Evolutionary conservation across 805 yeast species (phyloP).

Genomic region (Starmerella apis): DNA sequence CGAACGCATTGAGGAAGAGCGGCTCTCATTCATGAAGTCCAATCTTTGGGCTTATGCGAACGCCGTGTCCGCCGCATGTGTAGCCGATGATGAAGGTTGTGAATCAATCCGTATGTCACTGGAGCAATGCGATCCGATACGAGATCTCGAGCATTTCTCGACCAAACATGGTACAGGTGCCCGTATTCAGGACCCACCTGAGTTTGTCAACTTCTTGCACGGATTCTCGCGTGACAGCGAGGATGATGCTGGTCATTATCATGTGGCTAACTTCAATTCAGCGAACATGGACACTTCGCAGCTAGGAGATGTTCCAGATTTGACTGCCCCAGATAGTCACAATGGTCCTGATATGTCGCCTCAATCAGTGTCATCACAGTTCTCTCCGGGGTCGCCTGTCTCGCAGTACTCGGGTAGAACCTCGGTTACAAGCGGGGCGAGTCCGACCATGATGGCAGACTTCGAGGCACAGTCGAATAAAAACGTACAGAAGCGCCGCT

Average conservation of each 20-base stretch:
- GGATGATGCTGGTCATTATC: constrained; percentile 24
- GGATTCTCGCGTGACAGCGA: constrained; percentile 34
- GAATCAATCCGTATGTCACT: constrained; percentile 57
- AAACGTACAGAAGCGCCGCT: constrained; percentile 24
- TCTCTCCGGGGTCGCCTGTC: constrained; percentile 2
- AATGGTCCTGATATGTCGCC: not conserved
- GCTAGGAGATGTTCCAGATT: constrained; percentile 10
- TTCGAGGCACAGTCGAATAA: not conserved
- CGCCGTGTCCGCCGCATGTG: constrained; percentile 62
- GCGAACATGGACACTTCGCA: not conserved
- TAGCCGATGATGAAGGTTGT: constrained; percentile 64
- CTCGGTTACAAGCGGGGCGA: constrained; percentile 3
- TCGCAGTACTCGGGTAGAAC: constrained; percentile 10
- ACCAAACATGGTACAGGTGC: constrained; percentile 53
- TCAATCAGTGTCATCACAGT: constrained; percentile 3
- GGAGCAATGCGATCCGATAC: constrained; percentile 55
- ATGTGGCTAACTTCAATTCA: constrained; percentile 31
- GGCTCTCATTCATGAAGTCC: constrained; percentile 56
- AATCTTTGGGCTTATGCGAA: constrained; percentile 73
- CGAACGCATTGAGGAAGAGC: constrained; percentile 61
- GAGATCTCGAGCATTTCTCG: constrained; percentile 49
- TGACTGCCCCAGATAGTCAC: not conserved
- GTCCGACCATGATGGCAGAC: constrained; percentile 4
- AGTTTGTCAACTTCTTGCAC: constrained; percentile 49
- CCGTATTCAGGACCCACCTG: constrained; percentile 47